Evolutionary conservation across 257 asterid species (phyloP).

Genomic region (Verbena officinalis): DNA sequence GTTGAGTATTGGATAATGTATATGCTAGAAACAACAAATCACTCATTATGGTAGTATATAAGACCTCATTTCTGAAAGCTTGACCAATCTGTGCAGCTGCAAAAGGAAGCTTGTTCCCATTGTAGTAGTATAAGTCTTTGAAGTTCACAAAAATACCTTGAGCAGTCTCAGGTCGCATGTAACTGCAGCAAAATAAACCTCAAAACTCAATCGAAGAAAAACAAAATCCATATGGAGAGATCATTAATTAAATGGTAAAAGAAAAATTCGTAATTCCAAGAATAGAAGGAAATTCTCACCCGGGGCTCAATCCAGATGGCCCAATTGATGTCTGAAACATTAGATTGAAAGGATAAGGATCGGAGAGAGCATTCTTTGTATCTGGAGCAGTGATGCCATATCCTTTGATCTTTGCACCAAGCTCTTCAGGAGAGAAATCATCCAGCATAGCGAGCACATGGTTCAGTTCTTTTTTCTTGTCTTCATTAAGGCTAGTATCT

Average conservation of each 20-base stretch:
- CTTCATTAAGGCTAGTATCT: conserved; percentile 50
- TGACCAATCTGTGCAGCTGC: conserved; percentile 91
- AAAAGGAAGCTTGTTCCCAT: conserved; percentile 75
- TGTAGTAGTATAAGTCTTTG: conserved; percentile 68
- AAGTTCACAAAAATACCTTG: conserved; percentile 87
- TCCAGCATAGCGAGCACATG: conserved; percentile 77
- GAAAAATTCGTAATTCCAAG: neutral
- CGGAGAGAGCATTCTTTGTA: conserved; percentile 67
- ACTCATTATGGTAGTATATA: conserved; percentile 9
- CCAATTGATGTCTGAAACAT: conserved; percentile 86
- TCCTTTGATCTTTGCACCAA: conserved; percentile 72
- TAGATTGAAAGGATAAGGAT: conserved; percentile 81
- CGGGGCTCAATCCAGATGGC: conserved; percentile 69
- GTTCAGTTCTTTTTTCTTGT: conserved; percentile 51
- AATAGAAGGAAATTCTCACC: conserved; percentile 46
- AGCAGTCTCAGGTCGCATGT: conserved; percentile 89
- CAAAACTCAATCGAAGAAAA: conserved; percentile 9
- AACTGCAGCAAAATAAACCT: conserved; percentile 40
- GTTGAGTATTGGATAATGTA: neutral
- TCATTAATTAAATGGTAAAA: neutral
- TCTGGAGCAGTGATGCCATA: conserved; percentile 82
- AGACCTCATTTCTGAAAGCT: conserved; percentile 81
- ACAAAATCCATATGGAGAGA: conserved; percentile 15
- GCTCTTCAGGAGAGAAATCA: conserved; percentile 68
- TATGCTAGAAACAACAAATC: conserved; percentile 5